Conservation (phyloP, 2,329 filamentous ascomycete genomes). For the Penicillium fuscoglaucum region DNA sequence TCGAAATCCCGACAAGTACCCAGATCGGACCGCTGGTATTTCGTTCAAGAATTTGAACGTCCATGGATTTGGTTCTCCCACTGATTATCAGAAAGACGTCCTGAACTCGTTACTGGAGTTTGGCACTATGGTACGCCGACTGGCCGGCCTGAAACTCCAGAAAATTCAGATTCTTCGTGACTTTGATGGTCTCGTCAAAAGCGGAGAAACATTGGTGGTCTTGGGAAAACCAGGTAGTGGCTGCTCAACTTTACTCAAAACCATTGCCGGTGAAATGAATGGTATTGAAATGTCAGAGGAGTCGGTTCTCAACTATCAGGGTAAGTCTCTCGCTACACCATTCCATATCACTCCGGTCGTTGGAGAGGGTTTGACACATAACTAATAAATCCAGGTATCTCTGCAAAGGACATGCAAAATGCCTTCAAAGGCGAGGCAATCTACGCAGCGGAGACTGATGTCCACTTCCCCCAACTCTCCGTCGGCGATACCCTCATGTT, state of each 20-base stretch:
- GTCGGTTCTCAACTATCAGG: constrained; percentile 76
- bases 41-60: constrained; percentile 65
- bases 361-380: constrained; percentile 51
- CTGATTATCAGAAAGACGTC: constrained; percentile 69
- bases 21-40: constrained; percentile 54
- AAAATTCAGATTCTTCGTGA: background rate
- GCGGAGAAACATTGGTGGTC: constrained; percentile 3
- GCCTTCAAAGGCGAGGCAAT: constrained; percentile 72
- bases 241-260: constrained; percentile 79
- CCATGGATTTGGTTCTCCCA: constrained; percentile 62
- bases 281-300: constrained; percentile 68
- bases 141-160: background rate
- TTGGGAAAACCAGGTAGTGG: constrained; percentile 17
- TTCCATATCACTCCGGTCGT: background rate
- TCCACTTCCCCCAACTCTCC: constrained; percentile 71
- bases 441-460: constrained; percentile 77
- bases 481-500: constrained; percentile 74
- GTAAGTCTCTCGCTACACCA: constrained; percentile 5
- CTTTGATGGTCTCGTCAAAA: constrained; percentile 1
- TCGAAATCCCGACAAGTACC: constrained; percentile 18
- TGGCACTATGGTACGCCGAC: background rate
- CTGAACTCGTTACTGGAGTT: constrained; percentile 52
- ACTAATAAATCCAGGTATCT: constrained; percentile 61
- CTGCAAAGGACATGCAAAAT: constrained; percentile 57
- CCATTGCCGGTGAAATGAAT: constrained; percentile 74